phyloP scores from a whole-genome alignment of 805 yeast genomes.

The Priceomyces melissophilus region DNA sequence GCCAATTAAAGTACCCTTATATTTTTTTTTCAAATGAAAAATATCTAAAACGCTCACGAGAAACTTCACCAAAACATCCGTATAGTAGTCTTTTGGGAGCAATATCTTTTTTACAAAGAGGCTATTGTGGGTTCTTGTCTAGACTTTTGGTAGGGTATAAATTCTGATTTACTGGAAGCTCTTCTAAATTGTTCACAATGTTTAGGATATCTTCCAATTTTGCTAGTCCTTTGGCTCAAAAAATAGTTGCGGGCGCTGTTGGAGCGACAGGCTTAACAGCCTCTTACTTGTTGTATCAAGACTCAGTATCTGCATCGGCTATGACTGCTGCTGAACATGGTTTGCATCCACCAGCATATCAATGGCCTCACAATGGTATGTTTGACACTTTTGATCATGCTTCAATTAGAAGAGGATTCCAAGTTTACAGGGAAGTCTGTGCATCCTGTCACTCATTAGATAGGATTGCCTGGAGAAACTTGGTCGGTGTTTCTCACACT shows the following conservation, averaged over 20 bases:
- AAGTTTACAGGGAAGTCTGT: constrained; percentile 97
- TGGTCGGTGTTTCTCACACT: constrained; percentile 95
- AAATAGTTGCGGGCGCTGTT: constrained; percentile 57
- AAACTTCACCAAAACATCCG: constrained; percentile 1
- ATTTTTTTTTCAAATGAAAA: constrained; percentile 13
- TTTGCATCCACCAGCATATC: constrained; percentile 88
- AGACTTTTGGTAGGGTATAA: not conserved
- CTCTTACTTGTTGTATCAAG: constrained; percentile 77
- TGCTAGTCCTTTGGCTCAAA: constrained; percentile 35
- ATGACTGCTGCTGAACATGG: constrained; percentile 99
- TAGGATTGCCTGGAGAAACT: constrained; percentile 96
- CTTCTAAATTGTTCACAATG: constrained; percentile 10
- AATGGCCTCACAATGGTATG: constrained; percentile 94
- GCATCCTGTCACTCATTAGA: constrained; percentile 98
- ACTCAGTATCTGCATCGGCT: constrained; percentile 84
- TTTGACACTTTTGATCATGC: constrained; percentile 89
- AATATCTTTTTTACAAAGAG: constrained; percentile 5
- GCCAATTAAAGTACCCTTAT: constrained; percentile 22
- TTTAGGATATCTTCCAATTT: constrained; percentile 14
- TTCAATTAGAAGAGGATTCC: constrained; percentile 97
- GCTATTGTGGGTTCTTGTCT: constrained; percentile 6
- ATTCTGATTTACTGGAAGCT: constrained; percentile 3
- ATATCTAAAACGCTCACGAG: constrained; percentile 3
- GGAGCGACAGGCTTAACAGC: constrained; percentile 78
- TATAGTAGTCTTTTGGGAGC: constrained; percentile 4